Evolutionary conservation across 768 basidiomycete genomes (phyloP).

Genomic region (Saitozyma podzolica): DNA sequence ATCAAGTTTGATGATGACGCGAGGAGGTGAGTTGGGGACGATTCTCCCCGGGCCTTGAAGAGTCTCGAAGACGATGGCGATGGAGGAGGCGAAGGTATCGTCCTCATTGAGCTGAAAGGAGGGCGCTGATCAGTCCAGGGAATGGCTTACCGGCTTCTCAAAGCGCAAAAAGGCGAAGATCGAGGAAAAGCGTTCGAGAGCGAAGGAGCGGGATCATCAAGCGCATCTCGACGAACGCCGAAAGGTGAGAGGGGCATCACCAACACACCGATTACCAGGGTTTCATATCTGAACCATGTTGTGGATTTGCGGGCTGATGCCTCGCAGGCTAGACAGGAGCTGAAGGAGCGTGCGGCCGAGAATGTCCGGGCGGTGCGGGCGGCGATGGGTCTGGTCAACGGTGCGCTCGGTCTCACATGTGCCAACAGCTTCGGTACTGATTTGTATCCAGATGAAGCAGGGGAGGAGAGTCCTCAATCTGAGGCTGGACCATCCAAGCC

Average conservation of each 20-base stretch:
- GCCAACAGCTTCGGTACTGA: conserved; percentile 19
- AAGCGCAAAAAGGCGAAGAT: conserved; percentile 84
- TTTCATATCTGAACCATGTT: background rate
- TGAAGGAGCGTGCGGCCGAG: conserved; percentile 72
- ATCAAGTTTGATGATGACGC: conserved; percentile 84
- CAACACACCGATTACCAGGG: background rate
- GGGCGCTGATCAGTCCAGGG: conserved; percentile 56
- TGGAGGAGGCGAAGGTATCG: no score
- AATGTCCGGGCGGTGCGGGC: conserved; percentile 77
- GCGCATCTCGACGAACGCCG: conserved; percentile 71
- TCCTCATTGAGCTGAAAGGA: background rate
- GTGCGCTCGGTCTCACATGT: conserved; percentile 1
- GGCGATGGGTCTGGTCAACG: conserved; percentile 55
- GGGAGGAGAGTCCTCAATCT: conserved; percentile 12
- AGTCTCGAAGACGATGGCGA: no score
- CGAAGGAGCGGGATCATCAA: conserved; percentile 73
- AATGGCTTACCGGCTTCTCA: conserved; percentile 89
- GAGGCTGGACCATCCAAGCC: conserved; percentile 30
- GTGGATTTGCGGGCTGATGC: background rate
- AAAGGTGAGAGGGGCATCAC: conserved; percentile 61
- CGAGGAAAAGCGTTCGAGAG: conserved; percentile 72
- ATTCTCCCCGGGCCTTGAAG: no score
- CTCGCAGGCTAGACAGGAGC: conserved; percentile 69
- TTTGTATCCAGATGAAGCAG: conserved; percentile 6
- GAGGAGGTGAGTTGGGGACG: conserved; percentile 60